These are phyloP conservation scores for Marasmius oreades DNA, from an alignment of 1,284 basidiomycete genomes.

Conservation along the genomic window DNA sequence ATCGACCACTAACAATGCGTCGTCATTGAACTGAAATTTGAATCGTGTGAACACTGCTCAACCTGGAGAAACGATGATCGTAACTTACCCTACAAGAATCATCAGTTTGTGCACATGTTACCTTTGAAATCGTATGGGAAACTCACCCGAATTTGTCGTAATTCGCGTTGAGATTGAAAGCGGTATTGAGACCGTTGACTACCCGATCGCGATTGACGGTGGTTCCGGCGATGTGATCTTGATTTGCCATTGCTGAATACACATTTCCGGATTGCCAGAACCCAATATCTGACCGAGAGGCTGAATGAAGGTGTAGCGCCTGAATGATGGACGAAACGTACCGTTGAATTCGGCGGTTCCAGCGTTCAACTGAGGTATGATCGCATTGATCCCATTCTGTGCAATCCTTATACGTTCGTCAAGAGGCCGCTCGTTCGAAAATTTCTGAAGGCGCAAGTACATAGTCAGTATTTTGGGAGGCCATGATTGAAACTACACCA, in stretches of 20 bases:
- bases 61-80: not conserved
- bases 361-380: constrained; percentile 32
- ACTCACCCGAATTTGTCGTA: constrained; percentile 39
- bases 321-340: constrained; percentile 13
- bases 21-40: constrained; percentile 37
- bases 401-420: constrained; percentile 37
- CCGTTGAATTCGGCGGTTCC: constrained; percentile 38
- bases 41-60: constrained; percentile 4
- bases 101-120: not conserved
- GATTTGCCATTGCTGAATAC: constrained; percentile 42
- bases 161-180: constrained; percentile 32
- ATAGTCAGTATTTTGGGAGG: not conserved
- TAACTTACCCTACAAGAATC: constrained; percentile 18
- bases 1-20: constrained; percentile 34
- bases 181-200: constrained; percentile 37
- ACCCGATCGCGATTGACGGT: constrained; percentile 34
- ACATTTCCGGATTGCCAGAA: constrained; percentile 51
- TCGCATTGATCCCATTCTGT: constrained; percentile 37
- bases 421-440: constrained; percentile 31
- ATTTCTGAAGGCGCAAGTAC: constrained; percentile 35
- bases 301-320: not conserved
- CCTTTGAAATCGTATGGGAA: not conserved
- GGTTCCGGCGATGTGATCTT: constrained; percentile 34
- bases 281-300: constrained; percentile 31
- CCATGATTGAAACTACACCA: not conserved